Percentiles rank a stretch among this genome's conserved stretches.
Evolutionary conservation across 176 grass and related monocot genomes (phyloP).

Genomic region (Olyra latifolia): DNA sequence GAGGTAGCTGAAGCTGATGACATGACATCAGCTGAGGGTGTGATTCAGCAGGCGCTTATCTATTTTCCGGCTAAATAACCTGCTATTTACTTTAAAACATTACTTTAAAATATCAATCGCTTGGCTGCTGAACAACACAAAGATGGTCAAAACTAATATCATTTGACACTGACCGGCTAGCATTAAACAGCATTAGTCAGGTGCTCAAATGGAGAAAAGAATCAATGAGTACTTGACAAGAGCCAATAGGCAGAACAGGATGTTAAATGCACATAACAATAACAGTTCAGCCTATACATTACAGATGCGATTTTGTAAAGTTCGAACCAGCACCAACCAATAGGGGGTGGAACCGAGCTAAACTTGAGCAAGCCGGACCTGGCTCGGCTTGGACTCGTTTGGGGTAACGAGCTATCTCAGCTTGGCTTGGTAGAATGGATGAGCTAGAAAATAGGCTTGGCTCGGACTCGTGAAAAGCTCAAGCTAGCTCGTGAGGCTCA

Average conservation of each 20-base stretch:
- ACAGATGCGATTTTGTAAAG: slow-evolving; percentile 6
- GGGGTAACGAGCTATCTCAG: too few species aligned
- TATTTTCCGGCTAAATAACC: not conserved
- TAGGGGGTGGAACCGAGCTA: too few species aligned
- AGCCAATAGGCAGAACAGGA: not conserved
- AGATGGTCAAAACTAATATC: not conserved
- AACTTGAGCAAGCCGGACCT: too few species aligned
- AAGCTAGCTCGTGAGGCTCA: too few species aligned
- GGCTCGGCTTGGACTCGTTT: too few species aligned
- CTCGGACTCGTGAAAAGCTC: too few species aligned
- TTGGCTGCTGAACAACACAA: not conserved
- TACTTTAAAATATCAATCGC: not conserved
- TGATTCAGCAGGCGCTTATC: not conserved
- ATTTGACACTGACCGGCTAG: not conserved
- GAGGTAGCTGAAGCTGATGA: not conserved
- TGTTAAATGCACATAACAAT: slow-evolving; percentile 12
- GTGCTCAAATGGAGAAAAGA: not conserved
- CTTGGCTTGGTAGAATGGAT: too few species aligned
- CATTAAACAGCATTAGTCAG: not conserved
- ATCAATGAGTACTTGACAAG: not conserved
- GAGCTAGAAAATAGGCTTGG: too few species aligned
- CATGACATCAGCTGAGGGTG: not conserved
- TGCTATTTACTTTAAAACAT: not conserved
- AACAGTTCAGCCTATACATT: not conserved
- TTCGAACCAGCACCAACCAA: not conserved